Conservation (phyloP, 805 yeast genomes). For the Cyberlindnera petersonii region DNA sequence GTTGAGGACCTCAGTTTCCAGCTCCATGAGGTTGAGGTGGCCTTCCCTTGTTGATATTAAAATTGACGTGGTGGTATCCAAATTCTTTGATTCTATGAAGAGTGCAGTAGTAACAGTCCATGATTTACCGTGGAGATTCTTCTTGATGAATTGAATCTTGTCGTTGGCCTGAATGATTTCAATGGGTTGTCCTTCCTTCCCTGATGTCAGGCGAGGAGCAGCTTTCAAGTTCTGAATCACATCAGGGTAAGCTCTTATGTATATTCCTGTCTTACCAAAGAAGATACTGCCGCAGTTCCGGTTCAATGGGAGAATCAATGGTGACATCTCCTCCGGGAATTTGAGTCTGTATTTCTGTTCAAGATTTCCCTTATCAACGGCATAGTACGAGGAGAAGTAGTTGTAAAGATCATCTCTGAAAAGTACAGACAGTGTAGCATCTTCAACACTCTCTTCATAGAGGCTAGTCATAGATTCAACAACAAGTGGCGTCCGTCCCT, state of each 20-base stretch:
- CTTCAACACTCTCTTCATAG: slow-evolving; percentile 8
- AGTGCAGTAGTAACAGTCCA: slow-evolving; percentile 12
- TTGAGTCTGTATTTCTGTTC: slow-evolving; percentile 5
- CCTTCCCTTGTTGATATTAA: slow-evolving; percentile 11
- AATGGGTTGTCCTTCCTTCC: slow-evolving; percentile 4
- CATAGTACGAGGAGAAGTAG: slow-evolving; percentile 14
- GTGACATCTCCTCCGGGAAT: slow-evolving; percentile 15
- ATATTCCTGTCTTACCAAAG: slow-evolving; percentile 17
- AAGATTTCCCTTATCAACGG: slow-evolving; percentile 1
- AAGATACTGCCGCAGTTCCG: slow-evolving; percentile 11
- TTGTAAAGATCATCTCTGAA: slow-evolving; percentile 19
- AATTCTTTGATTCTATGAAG: not conserved
- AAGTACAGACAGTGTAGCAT: slow-evolving; percentile 13
- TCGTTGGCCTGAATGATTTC: slow-evolving; percentile 1
- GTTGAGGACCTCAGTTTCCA: slow-evolving; percentile 2
- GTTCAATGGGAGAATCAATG: slow-evolving; percentile 6
- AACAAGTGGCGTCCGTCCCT: slow-evolving; percentile 18
- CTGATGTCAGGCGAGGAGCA: not conserved
- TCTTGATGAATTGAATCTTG: slow-evolving; percentile 7
- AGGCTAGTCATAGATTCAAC: slow-evolving; percentile 14
- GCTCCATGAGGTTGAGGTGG: slow-evolving; percentile 4
- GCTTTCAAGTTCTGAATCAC: not conserved
- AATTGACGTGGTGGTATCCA: not conserved
- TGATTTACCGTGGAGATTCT: not conserved
- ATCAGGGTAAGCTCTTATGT: slow-evolving; percentile 9